Percentiles rank a stretch among this genome's conserved stretches.
These are phyloP conservation scores for Zymoseptoria pseudotritici DNA, from an alignment of 2,329 filamentous ascomycete species.

Conservation along the genomic window DNA sequence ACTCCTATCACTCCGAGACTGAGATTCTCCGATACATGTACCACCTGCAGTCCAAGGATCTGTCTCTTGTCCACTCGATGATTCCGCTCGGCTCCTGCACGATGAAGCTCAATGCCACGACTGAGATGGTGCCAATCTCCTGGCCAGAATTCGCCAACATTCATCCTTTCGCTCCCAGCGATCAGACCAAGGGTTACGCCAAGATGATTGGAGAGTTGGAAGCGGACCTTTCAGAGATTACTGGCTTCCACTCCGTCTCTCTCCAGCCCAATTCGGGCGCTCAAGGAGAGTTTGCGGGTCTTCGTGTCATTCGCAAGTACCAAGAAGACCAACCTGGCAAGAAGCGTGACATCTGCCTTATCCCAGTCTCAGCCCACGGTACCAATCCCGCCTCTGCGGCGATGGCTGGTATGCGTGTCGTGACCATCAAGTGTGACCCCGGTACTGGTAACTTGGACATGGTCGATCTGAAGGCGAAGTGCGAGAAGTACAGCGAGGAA, in stretches of 20 bases:
- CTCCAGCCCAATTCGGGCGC: constrained; percentile 94
- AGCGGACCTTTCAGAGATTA: constrained; percentile 69
- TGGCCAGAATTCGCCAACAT: constrained; percentile 68
- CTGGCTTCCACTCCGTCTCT: constrained; percentile 81
- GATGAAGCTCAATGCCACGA: constrained; percentile 94
- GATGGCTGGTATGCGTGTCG: constrained; percentile 92
- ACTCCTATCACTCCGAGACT: constrained; percentile 89
- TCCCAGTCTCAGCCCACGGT: constrained; percentile 89
- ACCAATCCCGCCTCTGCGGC: constrained; percentile 93
- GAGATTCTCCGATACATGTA: constrained; percentile 90
- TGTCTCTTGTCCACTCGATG: constrained; percentile 94
- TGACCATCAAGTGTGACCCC: constrained; percentile 82
- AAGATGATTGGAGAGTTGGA: constrained; percentile 66
- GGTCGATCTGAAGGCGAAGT: constrained; percentile 77
- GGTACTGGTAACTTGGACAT: constrained; percentile 86
- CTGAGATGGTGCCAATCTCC: constrained; percentile 83
- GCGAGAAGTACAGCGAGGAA: constrained; percentile 76
- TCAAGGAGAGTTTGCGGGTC: constrained; percentile 87
- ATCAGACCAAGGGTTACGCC: constrained; percentile 60
- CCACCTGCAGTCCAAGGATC: constrained; percentile 86
- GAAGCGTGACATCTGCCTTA: constrained; percentile 84
- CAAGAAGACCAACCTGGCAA: constrained; percentile 59
- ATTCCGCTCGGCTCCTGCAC: constrained; percentile 95
- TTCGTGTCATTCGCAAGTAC: constrained; percentile 81
- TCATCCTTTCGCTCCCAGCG: constrained; percentile 68